These are phyloP conservation scores for Aspergillus bridgeri DNA, from an alignment of 495 filamentous ascomycete species.

Conservation along the genomic window DNA sequence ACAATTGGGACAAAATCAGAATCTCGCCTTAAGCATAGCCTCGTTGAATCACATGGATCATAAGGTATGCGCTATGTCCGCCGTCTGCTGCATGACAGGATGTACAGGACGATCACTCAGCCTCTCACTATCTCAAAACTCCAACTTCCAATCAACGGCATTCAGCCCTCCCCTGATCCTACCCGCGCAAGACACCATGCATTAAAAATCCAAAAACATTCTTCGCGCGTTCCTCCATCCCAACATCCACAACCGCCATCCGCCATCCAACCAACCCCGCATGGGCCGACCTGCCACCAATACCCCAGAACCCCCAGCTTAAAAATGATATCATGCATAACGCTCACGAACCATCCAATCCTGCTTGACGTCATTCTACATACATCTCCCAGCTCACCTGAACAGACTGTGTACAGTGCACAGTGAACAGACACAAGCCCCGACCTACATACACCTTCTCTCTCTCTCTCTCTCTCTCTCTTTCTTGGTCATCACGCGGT, in stretches of 20 bases:
- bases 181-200: background rate
- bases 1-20: background rate
- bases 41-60: no score
- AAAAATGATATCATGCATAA: background rate
- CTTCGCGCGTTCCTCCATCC: background rate
- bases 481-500: background rate
- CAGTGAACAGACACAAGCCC: no score
- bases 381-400: background rate
- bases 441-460: background rate
- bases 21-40: no score
- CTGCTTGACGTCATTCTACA: background rate
- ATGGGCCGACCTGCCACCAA: background rate
- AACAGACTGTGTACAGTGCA: no score
- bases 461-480: background rate
- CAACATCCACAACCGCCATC: background rate
- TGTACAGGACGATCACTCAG: no score
- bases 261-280: background rate
- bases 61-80: no score
- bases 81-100: no score
- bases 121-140: no score
- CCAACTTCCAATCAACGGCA: no score
- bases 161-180: no score
- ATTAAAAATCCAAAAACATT: background rate
- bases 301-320: background rate
- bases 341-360: background rate